Percentiles rank a stretch among this genome's conserved stretches.
These are phyloP conservation scores for Moesziomyces antarcticus DNA, from an alignment of 1,284 basidiomycete species.

Conservation along the genomic window DNA sequence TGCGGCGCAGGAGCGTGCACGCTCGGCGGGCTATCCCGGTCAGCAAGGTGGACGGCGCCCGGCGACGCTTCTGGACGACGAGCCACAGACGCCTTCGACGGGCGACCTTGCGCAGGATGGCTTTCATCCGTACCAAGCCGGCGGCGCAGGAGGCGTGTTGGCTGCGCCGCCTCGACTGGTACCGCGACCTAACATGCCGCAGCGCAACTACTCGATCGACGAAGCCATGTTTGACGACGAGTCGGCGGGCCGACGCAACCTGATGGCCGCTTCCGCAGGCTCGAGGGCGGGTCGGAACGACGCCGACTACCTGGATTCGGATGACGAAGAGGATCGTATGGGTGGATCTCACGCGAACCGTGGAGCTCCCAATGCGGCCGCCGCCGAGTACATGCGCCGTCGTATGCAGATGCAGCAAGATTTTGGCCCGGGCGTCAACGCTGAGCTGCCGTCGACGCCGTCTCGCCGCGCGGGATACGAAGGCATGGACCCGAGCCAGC, in stretches of 20 bases:
- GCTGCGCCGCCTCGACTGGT: conserved; percentile 41
- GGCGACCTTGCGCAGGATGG: conserved; percentile 38
- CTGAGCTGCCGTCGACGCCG: conserved; percentile 4
- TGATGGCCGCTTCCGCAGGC: conserved; percentile 21
- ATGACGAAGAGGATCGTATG: conserved; percentile 15
- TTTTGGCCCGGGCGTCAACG: conserved; percentile 20
- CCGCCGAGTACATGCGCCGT: conserved; percentile 26
- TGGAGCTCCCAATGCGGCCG: conserved; percentile 22
- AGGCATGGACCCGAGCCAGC: neutral
- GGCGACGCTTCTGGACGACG: conserved; percentile 27
- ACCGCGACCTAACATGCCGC: conserved; percentile 32
- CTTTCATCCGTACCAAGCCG: conserved; percentile 27
- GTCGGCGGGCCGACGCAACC: conserved; percentile 33
- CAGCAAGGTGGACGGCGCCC: conserved; percentile 22
- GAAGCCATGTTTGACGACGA: conserved; percentile 50
- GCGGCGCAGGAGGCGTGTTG: conserved; percentile 24
- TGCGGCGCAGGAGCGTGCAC: conserved; percentile 6
- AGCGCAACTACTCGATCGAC: conserved; percentile 46
- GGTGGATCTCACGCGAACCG: neutral
- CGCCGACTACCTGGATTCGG: conserved; percentile 22
- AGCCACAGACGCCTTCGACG: conserved; percentile 48
- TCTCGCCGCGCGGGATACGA: conserved; percentile 12
- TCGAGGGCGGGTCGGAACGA: conserved; percentile 12
- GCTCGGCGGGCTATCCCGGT: conserved; percentile 13
- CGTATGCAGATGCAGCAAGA: conserved; percentile 43